These are phyloP conservation scores for Ganoderma multipileum DNA, from an alignment of 1,284 basidiomycete species.

Conservation along the genomic window DNA sequence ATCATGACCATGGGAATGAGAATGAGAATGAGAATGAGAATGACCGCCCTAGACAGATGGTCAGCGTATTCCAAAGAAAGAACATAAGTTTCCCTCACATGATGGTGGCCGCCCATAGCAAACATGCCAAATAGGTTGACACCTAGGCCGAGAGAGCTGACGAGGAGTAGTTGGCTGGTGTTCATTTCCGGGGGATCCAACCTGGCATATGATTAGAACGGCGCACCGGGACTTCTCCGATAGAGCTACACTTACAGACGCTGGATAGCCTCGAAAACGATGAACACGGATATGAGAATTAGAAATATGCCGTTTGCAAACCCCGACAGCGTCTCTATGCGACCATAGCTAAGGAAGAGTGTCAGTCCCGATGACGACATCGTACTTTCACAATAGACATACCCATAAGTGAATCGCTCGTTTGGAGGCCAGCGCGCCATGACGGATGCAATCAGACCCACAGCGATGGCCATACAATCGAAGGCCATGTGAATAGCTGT, in stretches of 20 bases:
- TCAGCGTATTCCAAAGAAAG: slow-evolving; percentile 9
- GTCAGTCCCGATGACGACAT: background rate
- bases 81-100: slow-evolving; percentile 52
- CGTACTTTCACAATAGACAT: slow-evolving; percentile 32
- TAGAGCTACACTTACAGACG: slow-evolving; percentile 71
- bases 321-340: slow-evolving; percentile 99
- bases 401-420: slow-evolving; percentile 95
- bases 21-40: slow-evolving; percentile 54
- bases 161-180: slow-evolving; percentile 90
- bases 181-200: slow-evolving; percentile 98
- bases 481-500: slow-evolving; percentile 99
- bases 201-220: slow-evolving; percentile 45
- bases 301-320: slow-evolving; percentile 99
- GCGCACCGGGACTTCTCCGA: background rate
- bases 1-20: slow-evolving; percentile 45
- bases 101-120: slow-evolving; percentile 95
- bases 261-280: slow-evolving; percentile 97
- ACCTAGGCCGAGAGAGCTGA: slow-evolving; percentile 87
- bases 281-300: slow-evolving; percentile 96
- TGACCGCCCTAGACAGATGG: slow-evolving; percentile 55
- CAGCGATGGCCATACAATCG: slow-evolving; percentile 97
- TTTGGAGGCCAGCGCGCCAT: slow-evolving; percentile 99
- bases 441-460: slow-evolving; percentile 95
- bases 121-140: slow-evolving; percentile 99
- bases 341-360: slow-evolving; percentile 71